Evolutionary conservation across 2,329 filamentous ascomycete genomes (phyloP), one percentile per base, ranked within the genome.

Genomic region (Davidsoniella neocaledoniae): DNA sequence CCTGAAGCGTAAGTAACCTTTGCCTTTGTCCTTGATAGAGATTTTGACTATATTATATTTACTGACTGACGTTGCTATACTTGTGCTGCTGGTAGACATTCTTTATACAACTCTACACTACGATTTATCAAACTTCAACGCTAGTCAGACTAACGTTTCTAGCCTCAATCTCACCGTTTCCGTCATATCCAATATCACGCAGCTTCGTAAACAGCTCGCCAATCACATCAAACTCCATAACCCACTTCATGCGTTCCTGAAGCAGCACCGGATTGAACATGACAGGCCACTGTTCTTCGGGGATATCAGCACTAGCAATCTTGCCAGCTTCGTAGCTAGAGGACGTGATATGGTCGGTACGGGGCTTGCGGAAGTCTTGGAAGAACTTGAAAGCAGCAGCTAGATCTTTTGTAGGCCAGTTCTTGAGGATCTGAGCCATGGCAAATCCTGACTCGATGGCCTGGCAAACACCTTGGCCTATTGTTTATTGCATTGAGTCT

Each of bases 321-420:
- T 59, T 62, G 17, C 62, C 62, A n/a, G 61, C 59, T 47, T 63
- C 62, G 36, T 59, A 59, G 53, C 62, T 64, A 1, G 62, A 61
- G 48, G 56, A 53, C 7, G 61, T 63, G 38, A 63, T 56, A 17
- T 56, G 56, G 50, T 64, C 62, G 10, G 62, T 64, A 10, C 62
- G 59, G 3, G 62, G 62, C 50, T 64, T 64, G 38, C 62, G 57
- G 14, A 64, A 53, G 47, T 62, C 57, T 38, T 63, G 61, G 46
- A 62, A 64, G 52, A 63, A 62, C 42, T 60, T 55, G 48, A 64
- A 59, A 7, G 62, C 62, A 4, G 53, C 51, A 7, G 52, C 53
- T 14, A 64, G 50, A 33, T 62, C 56, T 8, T 56, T 54, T 25
- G 43, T 51, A 26, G 58, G 58, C 61, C 61, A 62, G 49, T 58